These are phyloP conservation scores for Suillus tomentosus DNA, from an alignment of 768 basidiomycete species.

Conservation along the genomic window DNA sequence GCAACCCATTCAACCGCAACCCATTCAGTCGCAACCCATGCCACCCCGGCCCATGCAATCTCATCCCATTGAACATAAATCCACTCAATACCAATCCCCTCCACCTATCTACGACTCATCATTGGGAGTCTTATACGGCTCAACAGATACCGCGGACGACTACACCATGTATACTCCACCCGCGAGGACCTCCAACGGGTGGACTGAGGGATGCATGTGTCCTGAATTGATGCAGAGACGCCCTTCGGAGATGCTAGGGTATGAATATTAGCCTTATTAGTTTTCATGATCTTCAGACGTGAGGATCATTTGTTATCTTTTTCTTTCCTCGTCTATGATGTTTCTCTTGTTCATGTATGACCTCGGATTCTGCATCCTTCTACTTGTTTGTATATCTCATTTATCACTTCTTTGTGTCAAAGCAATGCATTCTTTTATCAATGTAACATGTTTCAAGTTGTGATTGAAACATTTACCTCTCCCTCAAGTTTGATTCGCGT, in stretches of 20 bases:
- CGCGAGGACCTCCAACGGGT: not conserved
- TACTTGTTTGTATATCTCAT: not conserved
- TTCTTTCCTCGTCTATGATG: not conserved
- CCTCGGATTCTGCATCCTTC: not conserved
- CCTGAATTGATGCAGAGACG: constrained; percentile 2
- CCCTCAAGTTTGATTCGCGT: no score
- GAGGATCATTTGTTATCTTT: no score
- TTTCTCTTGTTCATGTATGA: not conserved
- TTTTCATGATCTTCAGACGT: no score
- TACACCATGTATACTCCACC: not conserved
- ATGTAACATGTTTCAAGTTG: no score
- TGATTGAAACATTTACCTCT: no score
- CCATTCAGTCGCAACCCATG: not conserved
- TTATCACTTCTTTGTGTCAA: no score
- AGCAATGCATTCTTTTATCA: no score
- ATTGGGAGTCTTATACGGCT: not conserved
- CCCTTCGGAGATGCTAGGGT: not conserved
- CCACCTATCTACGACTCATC: not conserved
- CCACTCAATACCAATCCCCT: not conserved
- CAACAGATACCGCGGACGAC: not conserved
- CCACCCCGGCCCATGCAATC: no score
- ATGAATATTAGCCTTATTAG: not conserved
- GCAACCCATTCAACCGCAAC: not conserved
- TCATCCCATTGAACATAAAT: no score
- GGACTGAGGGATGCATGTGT: constrained; percentile 5